Evolutionary conservation across 1,284 basidiomycete species (phyloP).

Genomic region (Tylopilus sp.): DNA sequence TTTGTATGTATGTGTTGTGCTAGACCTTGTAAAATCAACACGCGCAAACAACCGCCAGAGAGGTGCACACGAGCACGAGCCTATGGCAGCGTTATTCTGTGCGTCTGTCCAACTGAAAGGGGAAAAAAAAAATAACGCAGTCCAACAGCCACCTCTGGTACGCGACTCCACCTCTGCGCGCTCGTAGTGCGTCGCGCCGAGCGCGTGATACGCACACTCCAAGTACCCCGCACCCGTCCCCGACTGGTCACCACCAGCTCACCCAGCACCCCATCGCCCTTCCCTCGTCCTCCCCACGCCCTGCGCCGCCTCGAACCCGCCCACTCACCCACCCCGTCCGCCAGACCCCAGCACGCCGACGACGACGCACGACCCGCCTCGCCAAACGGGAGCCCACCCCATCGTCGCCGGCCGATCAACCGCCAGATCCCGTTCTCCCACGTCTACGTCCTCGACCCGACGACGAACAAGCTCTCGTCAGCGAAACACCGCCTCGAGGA

Average conservation of each 20-base stretch:
- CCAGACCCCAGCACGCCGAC: not conserved
- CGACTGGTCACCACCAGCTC: conserved; percentile 4
- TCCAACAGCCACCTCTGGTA: not conserved
- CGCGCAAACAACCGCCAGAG: conserved; percentile 24
- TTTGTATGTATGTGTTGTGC: conserved; percentile 25
- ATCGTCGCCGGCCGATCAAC: conserved; percentile 27
- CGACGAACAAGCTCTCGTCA: conserved; percentile 40
- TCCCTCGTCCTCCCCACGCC: conserved; percentile 9
- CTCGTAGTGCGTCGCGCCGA: not conserved
- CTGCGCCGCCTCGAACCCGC: conserved; percentile 6
- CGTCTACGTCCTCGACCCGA: conserved; percentile 50
- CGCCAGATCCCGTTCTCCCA: conserved; percentile 36
- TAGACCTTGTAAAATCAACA: conserved; percentile 23
- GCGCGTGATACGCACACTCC: not conserved
- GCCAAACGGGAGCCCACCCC: not conserved
- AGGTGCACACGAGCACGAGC: no score
- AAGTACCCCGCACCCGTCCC: not conserved
- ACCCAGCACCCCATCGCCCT: not conserved
- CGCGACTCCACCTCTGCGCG: not conserved
- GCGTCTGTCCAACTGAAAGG: not conserved
- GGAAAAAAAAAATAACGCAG: not conserved
- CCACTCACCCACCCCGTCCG: not conserved
- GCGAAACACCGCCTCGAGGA: conserved; percentile 37
- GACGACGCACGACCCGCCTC: not conserved
- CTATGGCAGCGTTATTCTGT: conserved; percentile 11